Evolutionary conservation across 2,329 filamentous ascomycete genomes (phyloP), one percentile per base, ranked within the genome.

Genomic region (Phaeomoniella chlamydospora): DNA sequence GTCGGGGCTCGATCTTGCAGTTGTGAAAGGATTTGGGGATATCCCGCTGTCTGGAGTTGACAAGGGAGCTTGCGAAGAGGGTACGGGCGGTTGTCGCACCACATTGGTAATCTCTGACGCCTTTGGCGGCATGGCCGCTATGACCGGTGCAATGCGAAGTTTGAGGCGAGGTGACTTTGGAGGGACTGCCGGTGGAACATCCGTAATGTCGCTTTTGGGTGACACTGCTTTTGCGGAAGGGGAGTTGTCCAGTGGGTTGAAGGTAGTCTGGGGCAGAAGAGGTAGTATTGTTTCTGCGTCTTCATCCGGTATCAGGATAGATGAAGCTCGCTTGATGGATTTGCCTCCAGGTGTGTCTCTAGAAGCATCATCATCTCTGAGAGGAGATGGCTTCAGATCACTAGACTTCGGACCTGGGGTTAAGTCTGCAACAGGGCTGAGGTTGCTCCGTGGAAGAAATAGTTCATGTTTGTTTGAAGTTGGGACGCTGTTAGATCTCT

Each of bases 401-500:
- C n/a, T n/a, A n/a, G n/a, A n/a, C n/a, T n/a, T n/a, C n/a, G n/a
- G n/a, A n/a, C n/a, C n/a, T n/a, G n/a, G n/a, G n/a, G n/a, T n/a
- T n/a, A n/a, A n/a, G n/a, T n/a, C n/a, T n/a, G n/a, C n/a, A n/a
- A n/a, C n/a, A n/a, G n/a, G n/a, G n/a, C n/a, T n/a, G n/a, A n/a
- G n/a, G n/a, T n/a, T n/a, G n/a, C n/a, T n/a, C n/a, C n/a, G n/a
- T n/a, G n/a, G n/a, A n/a, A n/a, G n/a, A n/a, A n/a, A n/a, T n/a
- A n/a, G n/a, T n/a, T n/a, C n/a, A n/a, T n/a, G n/a, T n/a, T n/a
- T n/a, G n/a, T n/a, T n/a, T n/a, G n/a, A n/a, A n/a, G 40, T 42
- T 11, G 48, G 47, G 10, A 43, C 48, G 36, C 48, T 52, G 31
- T 44, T 41, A 14, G 49, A 50, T 37, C 49, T 41, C 18, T 49